phyloP scores from a whole-genome alignment of 2,329 filamentous ascomycete genomes.

The Ophiostoma sp. region DNA sequence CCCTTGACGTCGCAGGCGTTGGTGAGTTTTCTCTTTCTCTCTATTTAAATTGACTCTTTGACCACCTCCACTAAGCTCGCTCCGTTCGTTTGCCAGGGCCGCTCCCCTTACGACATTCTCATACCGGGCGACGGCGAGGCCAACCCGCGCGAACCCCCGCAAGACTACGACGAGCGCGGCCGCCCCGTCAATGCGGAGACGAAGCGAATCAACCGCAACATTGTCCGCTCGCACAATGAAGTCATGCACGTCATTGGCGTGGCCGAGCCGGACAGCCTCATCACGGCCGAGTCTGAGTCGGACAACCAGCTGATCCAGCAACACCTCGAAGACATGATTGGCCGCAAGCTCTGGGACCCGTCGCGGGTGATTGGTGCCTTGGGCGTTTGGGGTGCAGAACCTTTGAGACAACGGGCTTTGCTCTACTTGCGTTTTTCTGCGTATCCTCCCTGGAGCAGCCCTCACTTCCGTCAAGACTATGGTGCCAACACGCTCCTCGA shows the following conservation, averaged over 20 bases:
- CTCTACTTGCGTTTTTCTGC: slow-evolving; percentile 53
- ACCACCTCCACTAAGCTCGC: background rate
- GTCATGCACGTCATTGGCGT: slow-evolving; percentile 65
- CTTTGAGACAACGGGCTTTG: slow-evolving; percentile 57
- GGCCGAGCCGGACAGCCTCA: slow-evolving; percentile 55
- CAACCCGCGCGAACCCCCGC: slow-evolving; percentile 44
- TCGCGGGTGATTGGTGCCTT: slow-evolving; percentile 44
- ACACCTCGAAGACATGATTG: slow-evolving; percentile 50
- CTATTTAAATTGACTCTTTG: background rate
- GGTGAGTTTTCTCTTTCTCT: slow-evolving; percentile 40
- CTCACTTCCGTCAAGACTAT: slow-evolving; percentile 42
- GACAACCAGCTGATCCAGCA: slow-evolving; percentile 48
- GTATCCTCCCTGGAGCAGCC: slow-evolving; percentile 46
- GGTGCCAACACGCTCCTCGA: slow-evolving; percentile 38
- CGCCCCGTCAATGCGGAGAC: slow-evolving; percentile 58
- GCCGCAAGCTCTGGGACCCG: slow-evolving; percentile 41
- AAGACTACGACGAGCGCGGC: slow-evolving; percentile 57
- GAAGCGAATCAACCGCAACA: slow-evolving; percentile 55
- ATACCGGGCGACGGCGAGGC: slow-evolving; percentile 51
- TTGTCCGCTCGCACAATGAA: slow-evolving; percentile 62
- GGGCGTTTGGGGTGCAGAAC: slow-evolving; percentile 53
- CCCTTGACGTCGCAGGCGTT: slow-evolving; percentile 59
- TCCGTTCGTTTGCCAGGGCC: slow-evolving; percentile 45
- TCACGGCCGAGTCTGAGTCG: slow-evolving; percentile 40
- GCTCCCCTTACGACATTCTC: slow-evolving; percentile 61